phyloP scores from a whole-genome alignment of 768 basidiomycete genomes.

The Leccinum disarticulatum region DNA sequence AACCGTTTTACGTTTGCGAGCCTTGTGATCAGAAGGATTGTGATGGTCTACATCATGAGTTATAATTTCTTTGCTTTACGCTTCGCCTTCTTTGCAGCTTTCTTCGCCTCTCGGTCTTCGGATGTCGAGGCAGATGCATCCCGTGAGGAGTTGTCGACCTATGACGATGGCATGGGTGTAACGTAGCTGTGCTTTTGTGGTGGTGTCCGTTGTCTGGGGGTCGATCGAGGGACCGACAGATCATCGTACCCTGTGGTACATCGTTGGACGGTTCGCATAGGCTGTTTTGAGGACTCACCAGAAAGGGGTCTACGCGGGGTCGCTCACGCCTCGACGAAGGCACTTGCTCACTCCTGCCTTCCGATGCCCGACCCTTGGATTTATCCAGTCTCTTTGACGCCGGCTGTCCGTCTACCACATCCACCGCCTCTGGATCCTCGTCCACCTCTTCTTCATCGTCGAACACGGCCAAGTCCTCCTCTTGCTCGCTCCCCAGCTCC shows the following conservation, averaged over 20 bases:
- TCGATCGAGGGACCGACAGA: neutral
- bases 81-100: slow-evolving; percentile 35
- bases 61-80: slow-evolving; percentile 33
- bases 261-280: neutral
- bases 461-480: slow-evolving; percentile 40
- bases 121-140: slow-evolving; percentile 22
- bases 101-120: slow-evolving; percentile 26
- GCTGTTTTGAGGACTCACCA: slow-evolving; percentile 38
- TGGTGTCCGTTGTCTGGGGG: neutral
- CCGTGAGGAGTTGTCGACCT: slow-evolving; percentile 13
- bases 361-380: slow-evolving; percentile 38
- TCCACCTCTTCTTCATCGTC: slow-evolving; percentile 24
- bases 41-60: slow-evolving; percentile 1
- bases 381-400: slow-evolving; percentile 23
- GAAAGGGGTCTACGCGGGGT: slow-evolving; percentile 39
- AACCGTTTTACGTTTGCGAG: neutral
- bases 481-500: too few relatives aligned
- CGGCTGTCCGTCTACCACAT: neutral
- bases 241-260: slow-evolving; percentile 31
- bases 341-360: too few relatives aligned
- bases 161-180: neutral
- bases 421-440: slow-evolving; percentile 12
- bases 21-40: slow-evolving; percentile 11
- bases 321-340: too few relatives aligned
- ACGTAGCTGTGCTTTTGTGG: slow-evolving; percentile 18